phyloP scores from a whole-genome alignment of 192 early-diverging fungal species.

The Dimargaris cristalligena region DNA sequence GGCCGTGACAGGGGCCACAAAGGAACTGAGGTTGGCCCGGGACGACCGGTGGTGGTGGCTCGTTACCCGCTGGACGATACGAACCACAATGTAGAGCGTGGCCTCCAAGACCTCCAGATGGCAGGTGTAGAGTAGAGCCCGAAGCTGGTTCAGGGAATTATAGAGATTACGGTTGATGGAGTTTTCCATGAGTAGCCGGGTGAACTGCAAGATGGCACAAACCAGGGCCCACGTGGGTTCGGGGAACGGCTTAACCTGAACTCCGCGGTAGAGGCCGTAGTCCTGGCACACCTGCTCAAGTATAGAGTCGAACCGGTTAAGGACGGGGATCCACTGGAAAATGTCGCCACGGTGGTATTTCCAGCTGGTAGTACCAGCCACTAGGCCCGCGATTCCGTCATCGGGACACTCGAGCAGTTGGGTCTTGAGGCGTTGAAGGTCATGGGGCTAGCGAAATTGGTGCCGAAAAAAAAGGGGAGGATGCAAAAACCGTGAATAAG shows the following conservation, averaged over 20 bases:
- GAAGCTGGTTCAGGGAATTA: constrained; percentile 68
- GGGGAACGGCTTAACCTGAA: constrained; percentile 45
- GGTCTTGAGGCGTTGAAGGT: background rate
- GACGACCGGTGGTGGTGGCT: constrained; percentile 49
- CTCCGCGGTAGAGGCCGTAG: constrained; percentile 36
- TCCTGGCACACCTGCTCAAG: constrained; percentile 46
- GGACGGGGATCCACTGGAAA: constrained; percentile 86
- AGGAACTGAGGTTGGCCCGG: constrained; percentile 35
- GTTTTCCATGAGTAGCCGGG: constrained; percentile 75
- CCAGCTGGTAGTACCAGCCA: constrained; percentile 44
- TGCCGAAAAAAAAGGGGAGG: background rate
- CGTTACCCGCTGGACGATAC: constrained; percentile 77
- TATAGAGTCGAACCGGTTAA: constrained; percentile 83
- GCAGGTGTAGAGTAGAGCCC: constrained; percentile 54
- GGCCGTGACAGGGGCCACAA: constrained; percentile 35
- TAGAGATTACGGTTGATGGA: constrained; percentile 91
- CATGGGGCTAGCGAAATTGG: background rate
- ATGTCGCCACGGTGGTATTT: constrained; percentile 76
- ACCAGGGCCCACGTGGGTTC: constrained; percentile 32
- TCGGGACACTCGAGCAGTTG: constrained; percentile 19
- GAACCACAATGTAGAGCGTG: constrained; percentile 61
- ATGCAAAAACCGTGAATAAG: background rate
- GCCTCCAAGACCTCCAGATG: constrained; percentile 69
- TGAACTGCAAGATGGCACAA: constrained; percentile 54
- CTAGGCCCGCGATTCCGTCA: constrained; percentile 34